Conservation (phyloP, 768 basidiomycete genomes). For the Amanita muscaria region DNA sequence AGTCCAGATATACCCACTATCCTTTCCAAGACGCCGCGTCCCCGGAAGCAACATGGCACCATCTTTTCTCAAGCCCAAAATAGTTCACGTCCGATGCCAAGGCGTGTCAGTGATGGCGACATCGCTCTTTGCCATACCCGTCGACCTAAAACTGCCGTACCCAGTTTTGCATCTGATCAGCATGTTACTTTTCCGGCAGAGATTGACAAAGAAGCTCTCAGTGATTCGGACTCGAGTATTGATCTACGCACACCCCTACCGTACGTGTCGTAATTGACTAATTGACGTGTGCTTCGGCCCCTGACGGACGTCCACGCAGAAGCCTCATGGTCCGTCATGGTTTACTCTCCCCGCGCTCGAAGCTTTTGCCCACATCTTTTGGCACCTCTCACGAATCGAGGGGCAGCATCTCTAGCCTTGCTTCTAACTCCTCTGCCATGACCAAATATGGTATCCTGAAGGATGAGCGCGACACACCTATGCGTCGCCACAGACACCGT, state of each 20-base stretch:
- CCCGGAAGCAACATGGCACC: constrained; percentile 13
- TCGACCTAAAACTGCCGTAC: neutral
- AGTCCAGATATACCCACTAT: constrained; percentile 33
- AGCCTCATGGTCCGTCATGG: constrained; percentile 62
- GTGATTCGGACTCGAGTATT: constrained; percentile 54
- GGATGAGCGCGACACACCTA: constrained; percentile 50
- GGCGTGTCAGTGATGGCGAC: constrained; percentile 10
- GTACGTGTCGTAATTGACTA: constrained; percentile 36
- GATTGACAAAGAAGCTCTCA: constrained; percentile 20
- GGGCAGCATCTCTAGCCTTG: constrained; percentile 27
- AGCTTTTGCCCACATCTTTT: constrained; percentile 35
- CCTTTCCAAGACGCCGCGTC: constrained; percentile 29
- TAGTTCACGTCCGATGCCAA: constrained; percentile 3
- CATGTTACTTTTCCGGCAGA: neutral
- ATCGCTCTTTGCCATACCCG: neutral
- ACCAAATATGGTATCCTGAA: constrained; percentile 36
- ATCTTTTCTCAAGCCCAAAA: neutral
- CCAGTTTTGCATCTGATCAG: neutral
- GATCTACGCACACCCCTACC: constrained; percentile 64
- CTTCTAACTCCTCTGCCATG: constrained; percentile 23
- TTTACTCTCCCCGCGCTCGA: constrained; percentile 57
- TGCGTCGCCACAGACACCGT: constrained; percentile 49
- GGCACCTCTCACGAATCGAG: constrained; percentile 20
- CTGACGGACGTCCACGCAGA: constrained; percentile 22
- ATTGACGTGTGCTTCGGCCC: constrained; percentile 8